Evolutionary conservation across 768 basidiomycete genomes (phyloP).

Genomic region (Pisolithus tinctorius): DNA sequence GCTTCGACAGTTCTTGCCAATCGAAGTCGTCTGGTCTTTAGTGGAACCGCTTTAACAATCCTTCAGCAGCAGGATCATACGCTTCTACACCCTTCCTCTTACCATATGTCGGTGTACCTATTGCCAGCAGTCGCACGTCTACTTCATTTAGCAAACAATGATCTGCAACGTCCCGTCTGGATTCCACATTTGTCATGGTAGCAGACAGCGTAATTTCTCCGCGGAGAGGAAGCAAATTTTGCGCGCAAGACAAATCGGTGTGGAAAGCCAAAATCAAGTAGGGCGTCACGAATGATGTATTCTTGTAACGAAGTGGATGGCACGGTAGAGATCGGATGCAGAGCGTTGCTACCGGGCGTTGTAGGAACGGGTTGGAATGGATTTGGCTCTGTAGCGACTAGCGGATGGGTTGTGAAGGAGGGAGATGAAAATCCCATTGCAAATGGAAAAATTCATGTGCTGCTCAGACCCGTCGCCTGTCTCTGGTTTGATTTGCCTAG

Average conservation of each 20-base stretch:
- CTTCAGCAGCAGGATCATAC: slow-evolving; percentile 18
- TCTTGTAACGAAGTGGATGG: slow-evolving; percentile 91
- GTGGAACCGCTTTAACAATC: slow-evolving; percentile 66
- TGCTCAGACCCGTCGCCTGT: slow-evolving; percentile 24
- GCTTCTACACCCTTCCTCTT: slow-evolving; percentile 4
- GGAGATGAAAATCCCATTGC: slow-evolving; percentile 83
- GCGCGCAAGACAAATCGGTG: slow-evolving; percentile 75
- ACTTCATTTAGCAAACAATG: slow-evolving; percentile 63
- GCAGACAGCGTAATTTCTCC: slow-evolving; percentile 83
- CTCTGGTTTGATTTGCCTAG: slow-evolving; percentile 37
- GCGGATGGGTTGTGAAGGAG: slow-evolving; percentile 50
- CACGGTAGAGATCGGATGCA: slow-evolving; percentile 62
- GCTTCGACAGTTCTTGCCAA: slow-evolving; percentile 73
- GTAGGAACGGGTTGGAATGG: slow-evolving; percentile 34
- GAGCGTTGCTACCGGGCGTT: slow-evolving; percentile 21
- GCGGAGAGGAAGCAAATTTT: slow-evolving; percentile 79
- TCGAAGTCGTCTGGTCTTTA: slow-evolving; percentile 75
- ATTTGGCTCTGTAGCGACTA: slow-evolving; percentile 28
- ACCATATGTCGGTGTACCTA: too few species aligned
- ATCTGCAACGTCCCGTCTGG: slow-evolving; percentile 20
- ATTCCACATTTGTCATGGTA: slow-evolving; percentile 27
- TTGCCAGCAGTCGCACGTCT: slow-evolving; percentile 77
- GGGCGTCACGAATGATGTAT: slow-evolving; percentile 92
- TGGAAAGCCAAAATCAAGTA: slow-evolving; percentile 89
- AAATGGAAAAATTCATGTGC: slow-evolving; percentile 80